These are phyloP conservation scores for Hanseniaspora guilliermondii DNA, from an alignment of 805 yeast species.

Conservation along the genomic window DNA sequence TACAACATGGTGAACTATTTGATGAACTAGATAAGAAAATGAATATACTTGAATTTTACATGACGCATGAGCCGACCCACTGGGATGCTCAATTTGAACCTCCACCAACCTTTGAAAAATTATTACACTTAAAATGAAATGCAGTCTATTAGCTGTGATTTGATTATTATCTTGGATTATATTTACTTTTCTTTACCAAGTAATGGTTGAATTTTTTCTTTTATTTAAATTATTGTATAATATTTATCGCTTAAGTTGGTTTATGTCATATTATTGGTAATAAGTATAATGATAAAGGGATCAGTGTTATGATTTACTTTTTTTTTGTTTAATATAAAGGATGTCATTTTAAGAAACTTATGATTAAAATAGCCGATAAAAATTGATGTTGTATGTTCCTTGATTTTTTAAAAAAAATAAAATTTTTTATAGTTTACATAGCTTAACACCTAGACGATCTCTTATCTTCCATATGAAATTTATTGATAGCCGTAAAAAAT, in stretches of 20 bases:
- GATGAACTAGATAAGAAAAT: conserved; percentile 20
- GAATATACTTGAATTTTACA: conserved; percentile 13
- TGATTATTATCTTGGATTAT: not conserved
- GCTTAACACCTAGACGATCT: not conserved
- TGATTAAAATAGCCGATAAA: not conserved
- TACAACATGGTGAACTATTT: conserved; percentile 26
- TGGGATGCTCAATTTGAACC: conserved; percentile 24
- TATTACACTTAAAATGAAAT: not conserved
- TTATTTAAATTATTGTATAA: too few species aligned
- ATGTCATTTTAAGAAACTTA: too few species aligned
- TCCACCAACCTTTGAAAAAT: conserved; percentile 25
- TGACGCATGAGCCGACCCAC: conserved; percentile 16
- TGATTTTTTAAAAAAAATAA: too few species aligned
- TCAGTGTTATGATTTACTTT: too few species aligned
- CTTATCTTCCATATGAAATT: not conserved
- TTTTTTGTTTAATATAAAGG: too few species aligned
- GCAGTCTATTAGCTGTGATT: not conserved
- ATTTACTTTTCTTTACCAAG: too few species aligned
- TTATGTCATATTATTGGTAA: too few species aligned
- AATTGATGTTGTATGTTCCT: not conserved
- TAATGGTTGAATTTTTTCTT: too few species aligned
- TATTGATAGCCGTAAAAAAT: not conserved
- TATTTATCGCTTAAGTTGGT: too few species aligned
- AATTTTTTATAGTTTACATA: not conserved
- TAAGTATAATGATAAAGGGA: too few species aligned